A percentile compares a stretch with the other conserved stretches of the same genome.
Evolutionary conservation across 225 moss, liverwort and hornwort genomes (phyloP).

Genomic region (Asterella californica): DNA sequence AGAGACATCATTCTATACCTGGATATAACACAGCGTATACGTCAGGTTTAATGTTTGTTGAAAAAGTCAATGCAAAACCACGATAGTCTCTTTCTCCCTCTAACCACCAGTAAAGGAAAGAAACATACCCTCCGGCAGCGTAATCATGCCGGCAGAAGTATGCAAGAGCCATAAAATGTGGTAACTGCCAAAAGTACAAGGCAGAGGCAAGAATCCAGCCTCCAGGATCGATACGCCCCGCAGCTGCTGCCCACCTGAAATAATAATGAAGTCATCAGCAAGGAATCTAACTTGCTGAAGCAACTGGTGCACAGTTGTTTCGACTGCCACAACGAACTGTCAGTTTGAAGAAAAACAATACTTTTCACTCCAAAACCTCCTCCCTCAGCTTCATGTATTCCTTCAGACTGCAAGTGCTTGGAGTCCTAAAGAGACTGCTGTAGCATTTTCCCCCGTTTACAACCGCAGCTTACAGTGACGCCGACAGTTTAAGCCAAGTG

Average conservation of each 20-base stretch:
- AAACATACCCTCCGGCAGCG: constrained; percentile 55
- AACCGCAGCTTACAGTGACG: too few relatives aligned
- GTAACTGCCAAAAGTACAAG: constrained; percentile 93
- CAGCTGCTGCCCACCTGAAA: constrained; percentile 57
- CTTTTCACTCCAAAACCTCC: not conserved
- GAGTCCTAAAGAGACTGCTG: too few relatives aligned
- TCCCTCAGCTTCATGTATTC: not conserved
- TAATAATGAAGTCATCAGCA: not conserved
- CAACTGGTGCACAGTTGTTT: not conserved
- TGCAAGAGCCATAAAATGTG: constrained; percentile 94
- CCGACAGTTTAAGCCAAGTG: too few relatives aligned
- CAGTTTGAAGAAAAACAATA: not conserved
- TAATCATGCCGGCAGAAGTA: constrained; percentile 77
- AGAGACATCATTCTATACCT: constrained; percentile 83
- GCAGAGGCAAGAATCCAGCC: constrained; percentile 75
- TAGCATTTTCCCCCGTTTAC: too few relatives aligned
- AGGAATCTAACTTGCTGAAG: not conserved
- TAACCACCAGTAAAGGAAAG: not conserved
- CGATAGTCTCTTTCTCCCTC: too few relatives aligned
- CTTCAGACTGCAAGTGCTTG: too few relatives aligned
- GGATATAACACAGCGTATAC: not conserved
- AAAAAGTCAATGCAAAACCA: not conserved
- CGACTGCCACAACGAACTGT: not conserved
- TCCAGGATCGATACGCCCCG: constrained; percentile 58
- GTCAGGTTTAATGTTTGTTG: not conserved